Evolutionary conservation across 2,329 filamentous ascomycete species (phyloP), one percentile per base, ranked within the genome.

Genomic region (Aspergillus sp.): DNA sequence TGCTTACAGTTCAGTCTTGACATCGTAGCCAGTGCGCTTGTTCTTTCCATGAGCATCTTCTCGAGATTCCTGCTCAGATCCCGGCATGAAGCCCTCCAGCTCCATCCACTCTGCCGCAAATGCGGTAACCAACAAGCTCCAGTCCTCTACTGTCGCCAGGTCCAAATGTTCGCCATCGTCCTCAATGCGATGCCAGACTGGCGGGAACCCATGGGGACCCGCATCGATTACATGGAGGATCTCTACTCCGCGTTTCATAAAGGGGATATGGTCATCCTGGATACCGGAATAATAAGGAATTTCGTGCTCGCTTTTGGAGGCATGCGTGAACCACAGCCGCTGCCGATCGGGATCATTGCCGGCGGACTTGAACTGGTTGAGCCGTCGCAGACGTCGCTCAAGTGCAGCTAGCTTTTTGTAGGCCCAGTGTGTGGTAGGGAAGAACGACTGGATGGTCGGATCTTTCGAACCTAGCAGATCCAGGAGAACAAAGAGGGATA

Each of bases 71-170:
- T 21, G 30, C 30, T 25, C 27, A 25, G 54, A 25, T 6, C 36
- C 41, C 5, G 62, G 60, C 62, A 87, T 75, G 62, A 76, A 83
- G 1, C 81, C 85, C 64, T 88, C 87, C 62, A 98, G 77, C 66
- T 96, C 93, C 85, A 98, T 86, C 92, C 93, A 98, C 77, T 98
- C 94, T 0, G 90, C 88, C 36, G 88, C 85, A 78, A 98, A 99
- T 0, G 88, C 93, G 0, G 90, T 89, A 6, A 94, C 82, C 52
- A 99, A 88, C 73, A 85, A 88, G 17, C 90, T 86, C 95, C 95
- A 99, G 75, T 99, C 95, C 68, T 90, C 85, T 38, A 93, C 86
- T 0, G 90, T 94, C 8, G 86, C 81, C 66, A 89, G 80, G 74
- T 99, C 92, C 58, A 99, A 78, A 77, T 98, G 90, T 66, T 88